Evolutionary conservation across 2,329 filamentous ascomycete species (phyloP), one percentile per base, ranked within the genome.

Genomic region (Sclerotinia glacialis): DNA sequence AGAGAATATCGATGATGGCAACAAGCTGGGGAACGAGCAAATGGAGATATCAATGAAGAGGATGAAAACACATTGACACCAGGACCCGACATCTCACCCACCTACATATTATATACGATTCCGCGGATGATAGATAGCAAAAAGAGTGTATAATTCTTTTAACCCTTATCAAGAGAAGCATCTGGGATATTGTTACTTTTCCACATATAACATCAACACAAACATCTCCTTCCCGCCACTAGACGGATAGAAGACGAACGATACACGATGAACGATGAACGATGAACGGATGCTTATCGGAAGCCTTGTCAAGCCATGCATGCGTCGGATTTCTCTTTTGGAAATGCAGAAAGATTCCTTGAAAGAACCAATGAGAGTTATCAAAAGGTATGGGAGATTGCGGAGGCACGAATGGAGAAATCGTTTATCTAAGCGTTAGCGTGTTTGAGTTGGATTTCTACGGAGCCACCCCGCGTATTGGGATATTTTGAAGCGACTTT

Each of bases 121-220:
- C 42, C 28, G 23, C 56, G 56, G n/a, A n/a, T n/a, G n/a, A 60
- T 46, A 60, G n/a, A 59, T 8, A 46, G 34, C 14, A n/a, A 18
- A 56, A 0, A 12, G 6, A 21, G 42, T 5, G 18, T 34, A 21
- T 7, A 46, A 28, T 31, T n/a, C 40, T 3, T 11, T 46, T n/a
- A 28, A 31, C 55, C 26, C 55, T 59, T 59, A 59, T 59, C 55
- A 46, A 59, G 54, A 56, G 21, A 42, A 56, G n/a, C 14, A 28
- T 42, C 23, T 54, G 31, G 31, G 52, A 54, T n/a, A 23, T n/a
- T 16, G 37, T 37, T 23, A 54, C 28, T n/a, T 7, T 54, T 54
- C 52, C 28, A 37, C 52, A 23, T 37, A 21, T 37, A 37, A 18
- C 52, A 54, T 21, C 21, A 26, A 26, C 46, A 49, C 14, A 23